Evolutionary conservation across 768 basidiomycete species (phyloP).

Genomic region (Lanmaoa rubissima): DNA sequence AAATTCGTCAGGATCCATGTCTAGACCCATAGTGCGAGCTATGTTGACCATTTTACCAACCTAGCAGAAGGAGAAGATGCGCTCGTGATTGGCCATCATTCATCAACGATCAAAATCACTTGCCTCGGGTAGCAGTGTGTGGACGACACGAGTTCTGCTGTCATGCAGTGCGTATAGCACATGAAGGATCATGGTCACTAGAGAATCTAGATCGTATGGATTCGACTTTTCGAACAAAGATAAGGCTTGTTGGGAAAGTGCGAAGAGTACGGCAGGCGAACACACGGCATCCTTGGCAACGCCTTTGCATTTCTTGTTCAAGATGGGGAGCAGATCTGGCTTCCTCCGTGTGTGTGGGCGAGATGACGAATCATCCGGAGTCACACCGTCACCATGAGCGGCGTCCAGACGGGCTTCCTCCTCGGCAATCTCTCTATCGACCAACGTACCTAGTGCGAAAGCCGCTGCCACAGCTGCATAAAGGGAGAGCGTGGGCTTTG

Average conservation of each 20-base stretch:
- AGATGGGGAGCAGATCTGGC: conserved; percentile 13
- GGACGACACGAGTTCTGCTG: conserved; percentile 42
- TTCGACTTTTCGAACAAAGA: conserved; percentile 41
- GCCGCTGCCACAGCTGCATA: conserved; percentile 59
- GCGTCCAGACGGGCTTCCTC: conserved; percentile 27
- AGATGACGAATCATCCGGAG: conserved; percentile 25
- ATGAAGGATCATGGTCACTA: conserved; percentile 59
- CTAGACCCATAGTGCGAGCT: conserved; percentile 63
- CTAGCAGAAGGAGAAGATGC: conserved; percentile 30
- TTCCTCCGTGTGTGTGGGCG: conserved; percentile 23
- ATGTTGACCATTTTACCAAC: conserved; percentile 69
- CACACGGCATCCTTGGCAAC: conserved; percentile 29
- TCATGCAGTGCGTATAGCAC: conserved; percentile 54
- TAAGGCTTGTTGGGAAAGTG: conserved; percentile 49
- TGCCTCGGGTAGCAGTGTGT: conserved; percentile 30
- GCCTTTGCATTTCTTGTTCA: conserved; percentile 28
- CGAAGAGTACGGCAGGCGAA: conserved; percentile 41
- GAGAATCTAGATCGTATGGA: conserved; percentile 53
- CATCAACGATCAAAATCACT: conserved; percentile 29
- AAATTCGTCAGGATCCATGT: conserved; percentile 55
- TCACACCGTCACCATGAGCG: conserved; percentile 18
- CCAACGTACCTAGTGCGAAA: conserved; percentile 57
- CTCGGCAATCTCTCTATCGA: conserved; percentile 30
- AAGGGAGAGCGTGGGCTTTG: conserved; percentile 37
- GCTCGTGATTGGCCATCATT: conserved; percentile 20